Evolutionary conservation across 1,284 basidiomycete species (phyloP), one percentile per base, ranked within the genome.

Genomic region (Coniferiporia sulphurascens): DNA sequence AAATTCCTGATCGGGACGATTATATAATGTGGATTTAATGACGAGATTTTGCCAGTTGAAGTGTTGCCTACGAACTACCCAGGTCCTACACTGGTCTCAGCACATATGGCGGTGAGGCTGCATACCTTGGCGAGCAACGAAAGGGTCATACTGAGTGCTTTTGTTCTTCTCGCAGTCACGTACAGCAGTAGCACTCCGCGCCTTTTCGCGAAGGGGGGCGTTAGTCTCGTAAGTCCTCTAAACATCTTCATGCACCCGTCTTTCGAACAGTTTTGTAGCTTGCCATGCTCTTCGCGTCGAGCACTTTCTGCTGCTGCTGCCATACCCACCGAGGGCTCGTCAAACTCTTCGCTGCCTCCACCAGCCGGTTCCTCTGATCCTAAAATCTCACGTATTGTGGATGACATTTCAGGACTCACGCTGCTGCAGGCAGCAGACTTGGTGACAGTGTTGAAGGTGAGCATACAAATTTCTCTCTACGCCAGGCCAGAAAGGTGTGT

Each of bases 351-450:
- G n/a, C 73, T 77, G 1, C 76, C 79, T 19, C 72, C 74, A 36
- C 62, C 71, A 13, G 52, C 66, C 17, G 65, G 66, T 38, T 66
- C 78, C 0, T 68, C 74, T n/a, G 84, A 91, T 69, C 84, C 93
- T 22, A 88, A 85, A 71, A 84, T 99, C 65, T 78, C 76, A 58
- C 83, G 83, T 59, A 89, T 99, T 67, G 97, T 99, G 27, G 93
- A 99, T 72, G 88, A 93, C 73, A 98, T 99, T 66, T 93, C 95
- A 27, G 78, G 82, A 41, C 74, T 99, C 64, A 95, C 94, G 19
- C 80, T 99, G 53, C 79, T 99, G 61, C 96, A 99, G 74, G 97
- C 97, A 5, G 89, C 97, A n/a, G 95, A 99, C 78, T 83, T 99
- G 59, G 95, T 99, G 44, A 77, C 90, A 7, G 78, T 89, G 48